These are phyloP conservation scores for Suhomyces tanzawaensis DNA, from an alignment of 805 yeast species.

Conservation along the genomic window DNA sequence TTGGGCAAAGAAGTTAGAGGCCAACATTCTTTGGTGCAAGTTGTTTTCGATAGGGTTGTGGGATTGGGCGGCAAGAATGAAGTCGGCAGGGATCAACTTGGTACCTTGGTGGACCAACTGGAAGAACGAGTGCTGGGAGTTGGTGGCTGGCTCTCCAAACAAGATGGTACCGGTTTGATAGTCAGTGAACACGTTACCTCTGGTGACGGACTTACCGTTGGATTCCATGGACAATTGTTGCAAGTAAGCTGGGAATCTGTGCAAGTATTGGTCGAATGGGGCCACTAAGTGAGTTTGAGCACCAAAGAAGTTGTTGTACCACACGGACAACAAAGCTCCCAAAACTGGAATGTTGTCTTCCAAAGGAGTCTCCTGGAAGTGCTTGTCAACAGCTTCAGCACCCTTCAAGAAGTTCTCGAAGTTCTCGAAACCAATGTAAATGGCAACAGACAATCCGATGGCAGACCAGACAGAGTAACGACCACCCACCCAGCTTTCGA, in stretches of 20 bases:
- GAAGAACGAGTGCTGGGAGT: conserved; percentile 99
- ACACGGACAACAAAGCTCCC: conserved; percentile 91
- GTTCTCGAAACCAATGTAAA: conserved; percentile 94
- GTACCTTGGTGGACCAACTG: conserved; percentile 99
- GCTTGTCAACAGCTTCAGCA: conserved; percentile 96
- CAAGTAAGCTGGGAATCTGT: conserved; percentile 98
- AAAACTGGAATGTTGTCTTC: conserved; percentile 88
- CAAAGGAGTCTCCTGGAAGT: conserved; percentile 79
- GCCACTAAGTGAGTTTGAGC: conserved; percentile 98
- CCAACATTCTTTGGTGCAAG: conserved; percentile 95
- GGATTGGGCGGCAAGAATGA: conserved; percentile 93
- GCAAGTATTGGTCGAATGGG: conserved; percentile 97
- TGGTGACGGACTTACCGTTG: conserved; percentile 95
- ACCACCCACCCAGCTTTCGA: conserved; percentile 99
- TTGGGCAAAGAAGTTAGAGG: conserved; percentile 98
- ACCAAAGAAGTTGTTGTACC: conserved; percentile 98
- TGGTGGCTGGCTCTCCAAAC: conserved; percentile 98
- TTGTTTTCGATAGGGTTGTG: conserved; percentile 95
- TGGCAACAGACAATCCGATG: conserved; percentile 92
- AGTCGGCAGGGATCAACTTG: conserved; percentile 94
- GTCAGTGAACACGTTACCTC: conserved; percentile 85
- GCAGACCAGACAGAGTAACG: conserved; percentile 99
- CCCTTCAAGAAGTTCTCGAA: conserved; percentile 91
- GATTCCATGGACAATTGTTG: conserved; percentile 99
- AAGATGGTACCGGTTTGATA: conserved; percentile 95